phyloP scores from a whole-genome alignment of 352 stramenopile species.

The Phytophthora sp. region DNA sequence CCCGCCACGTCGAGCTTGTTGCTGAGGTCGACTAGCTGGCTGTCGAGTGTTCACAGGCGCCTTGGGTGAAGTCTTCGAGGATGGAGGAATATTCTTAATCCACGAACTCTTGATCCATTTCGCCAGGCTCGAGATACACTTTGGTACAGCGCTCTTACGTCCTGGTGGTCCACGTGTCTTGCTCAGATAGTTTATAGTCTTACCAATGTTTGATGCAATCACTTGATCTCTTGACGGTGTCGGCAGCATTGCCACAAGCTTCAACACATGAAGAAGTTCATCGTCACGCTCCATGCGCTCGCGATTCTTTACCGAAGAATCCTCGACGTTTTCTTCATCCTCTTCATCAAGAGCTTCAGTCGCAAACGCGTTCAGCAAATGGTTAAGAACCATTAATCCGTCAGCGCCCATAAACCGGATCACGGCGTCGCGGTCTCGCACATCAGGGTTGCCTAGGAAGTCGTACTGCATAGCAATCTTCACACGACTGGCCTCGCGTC shows the following conservation, averaged over 20 bases:
- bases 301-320: constrained; percentile 4
- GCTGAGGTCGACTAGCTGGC: constrained; percentile 30
- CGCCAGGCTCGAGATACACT: constrained; percentile 52
- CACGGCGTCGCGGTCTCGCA: constrained; percentile 68
- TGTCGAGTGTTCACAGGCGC: constrained; percentile 2
- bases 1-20: constrained; percentile 39
- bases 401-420: constrained; percentile 65
- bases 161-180: constrained; percentile 50
- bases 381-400: constrained; percentile 64
- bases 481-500: constrained; percentile 38
- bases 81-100: constrained; percentile 55
- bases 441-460: constrained; percentile 62
- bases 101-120: constrained; percentile 81
- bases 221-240: constrained; percentile 58
- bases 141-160: constrained; percentile 43
- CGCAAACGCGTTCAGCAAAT: constrained; percentile 49
- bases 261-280: constrained; percentile 39
- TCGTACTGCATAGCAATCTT: constrained; percentile 65
- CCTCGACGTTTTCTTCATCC: constrained; percentile 20
- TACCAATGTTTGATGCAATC: constrained; percentile 64
- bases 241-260: constrained; percentile 80
- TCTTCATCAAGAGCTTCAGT: constrained; percentile 38
- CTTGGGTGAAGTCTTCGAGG: constrained; percentile 19
- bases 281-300: constrained; percentile 35
- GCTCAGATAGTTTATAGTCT: constrained; percentile 60